These are phyloP conservation scores for Puccinia horiana DNA, from an alignment of 1,284 basidiomycete species.

Conservation along the genomic window DNA sequence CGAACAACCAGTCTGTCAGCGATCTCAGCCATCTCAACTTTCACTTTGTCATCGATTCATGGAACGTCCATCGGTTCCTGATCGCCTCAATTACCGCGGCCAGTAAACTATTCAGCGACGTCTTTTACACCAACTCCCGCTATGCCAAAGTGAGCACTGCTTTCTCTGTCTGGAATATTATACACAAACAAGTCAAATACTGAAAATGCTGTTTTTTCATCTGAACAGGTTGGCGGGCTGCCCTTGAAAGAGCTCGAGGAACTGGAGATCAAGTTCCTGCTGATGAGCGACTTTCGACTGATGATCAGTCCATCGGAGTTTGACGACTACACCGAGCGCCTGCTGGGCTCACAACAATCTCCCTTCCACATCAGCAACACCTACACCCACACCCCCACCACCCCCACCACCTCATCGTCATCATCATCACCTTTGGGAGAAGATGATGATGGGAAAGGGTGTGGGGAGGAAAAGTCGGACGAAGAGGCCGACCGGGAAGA, in stretches of 20 bases:
- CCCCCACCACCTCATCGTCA: background rate
- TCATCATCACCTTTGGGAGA: background rate
- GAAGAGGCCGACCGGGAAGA: background rate
- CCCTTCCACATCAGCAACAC: too few relatives aligned
- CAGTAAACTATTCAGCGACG: conserved; percentile 97
- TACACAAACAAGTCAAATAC: too few relatives aligned
- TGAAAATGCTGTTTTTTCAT: conserved; percentile 11
- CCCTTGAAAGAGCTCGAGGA: conserved; percentile 93
- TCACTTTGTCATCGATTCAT: conserved; percentile 74
- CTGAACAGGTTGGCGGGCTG: conserved; percentile 79
- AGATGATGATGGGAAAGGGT: background rate
- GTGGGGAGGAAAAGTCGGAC: background rate
- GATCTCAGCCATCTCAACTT: conserved; percentile 7
- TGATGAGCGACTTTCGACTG: conserved; percentile 90
- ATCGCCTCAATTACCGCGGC: conserved; percentile 97
- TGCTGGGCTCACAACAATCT: conserved; percentile 60
- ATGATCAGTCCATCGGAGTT: conserved; percentile 86
- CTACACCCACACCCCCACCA: too few relatives aligned
- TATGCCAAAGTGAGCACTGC: conserved; percentile 82
- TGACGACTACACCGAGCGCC: conserved; percentile 89
- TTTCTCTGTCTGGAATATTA: too few relatives aligned
- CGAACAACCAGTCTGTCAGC: background rate
- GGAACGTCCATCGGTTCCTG: conserved; percentile 91
- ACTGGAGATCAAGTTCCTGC: conserved; percentile 91
- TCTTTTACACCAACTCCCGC: conserved; percentile 98